Base-by-base conservation (phyloP, 176 grass and related monocot genomes). In the Oryza rufipogon region DNA sequence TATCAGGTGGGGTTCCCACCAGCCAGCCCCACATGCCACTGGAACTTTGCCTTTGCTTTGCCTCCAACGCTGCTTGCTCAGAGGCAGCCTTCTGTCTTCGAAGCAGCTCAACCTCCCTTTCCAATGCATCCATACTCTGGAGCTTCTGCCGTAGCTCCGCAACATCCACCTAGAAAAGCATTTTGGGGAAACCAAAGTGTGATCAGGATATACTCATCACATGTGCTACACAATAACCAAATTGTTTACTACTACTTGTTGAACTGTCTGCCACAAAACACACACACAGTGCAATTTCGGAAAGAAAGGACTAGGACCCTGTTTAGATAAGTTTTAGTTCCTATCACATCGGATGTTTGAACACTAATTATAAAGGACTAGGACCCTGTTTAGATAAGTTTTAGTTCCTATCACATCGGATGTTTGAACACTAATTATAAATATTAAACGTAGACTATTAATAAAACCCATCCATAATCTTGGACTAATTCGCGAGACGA, bases 71-170 rank as follows among this genome's bases (percentile, higher is more conserved):
- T 26, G 86, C 97, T 77, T 96, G 88, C 79, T 99, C 97, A 0
- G 97, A 94, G 28, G 93, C 93, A 8, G 75, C 93, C 74, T 82
- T 99, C 58, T 96, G 97, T 68, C 97, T 81, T 67, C 87, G 90
- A 75, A 99, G 90, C 38, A 99, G 83, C 61, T 99, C 97, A 0
- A 99, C 93, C 77, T 99, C 97, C 93, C 89, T 92, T 71, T 96
- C 86, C 71, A 99, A 39, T 22, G 86, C 75, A 19, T 94, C 97
- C 84, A 99, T 79, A 14, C 81, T 85, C 64, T 94, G 91, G 9
- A 99, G 91, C 78, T 96, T 99, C 81, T 99, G 97, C 28, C 97
- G 84, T 61, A 99, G 83, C 79, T 99, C 96, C 2, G 96, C 96
- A 36, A 99, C 93, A 88, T 99, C 96, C 22, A 99, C 96, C 96